Evolutionary conservation across 306 rosid genomes (phyloP).

Genomic region (Cucurbita ficifolia): DNA sequence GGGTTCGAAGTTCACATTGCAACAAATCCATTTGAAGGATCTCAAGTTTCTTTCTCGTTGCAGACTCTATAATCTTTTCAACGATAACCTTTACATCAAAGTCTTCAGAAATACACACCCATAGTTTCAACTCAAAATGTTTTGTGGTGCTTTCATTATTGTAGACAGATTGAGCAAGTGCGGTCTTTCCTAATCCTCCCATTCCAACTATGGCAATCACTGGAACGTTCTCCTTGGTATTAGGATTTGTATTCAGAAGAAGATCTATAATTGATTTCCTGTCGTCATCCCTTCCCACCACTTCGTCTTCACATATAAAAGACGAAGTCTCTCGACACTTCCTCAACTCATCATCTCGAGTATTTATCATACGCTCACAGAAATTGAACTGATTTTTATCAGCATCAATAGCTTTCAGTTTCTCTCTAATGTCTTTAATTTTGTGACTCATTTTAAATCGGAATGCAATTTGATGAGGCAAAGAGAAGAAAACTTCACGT

Average conservation of each 20-base stretch:
- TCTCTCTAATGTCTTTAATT: not conserved
- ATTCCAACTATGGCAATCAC: not conserved
- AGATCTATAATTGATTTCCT: not conserved
- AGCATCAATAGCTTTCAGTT: not conserved
- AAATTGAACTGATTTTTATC: not conserved
- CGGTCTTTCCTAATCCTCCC: not conserved
- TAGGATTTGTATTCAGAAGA: not conserved
- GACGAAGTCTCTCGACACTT: not conserved
- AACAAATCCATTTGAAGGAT: not conserved
- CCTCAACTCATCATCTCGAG: not conserved
- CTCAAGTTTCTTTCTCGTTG: not conserved
- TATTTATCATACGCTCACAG: not conserved
- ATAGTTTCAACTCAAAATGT: not conserved
- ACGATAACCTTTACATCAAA: not conserved
- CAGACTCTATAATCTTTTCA: not conserved
- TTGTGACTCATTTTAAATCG: not conserved
- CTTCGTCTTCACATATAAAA: not conserved
- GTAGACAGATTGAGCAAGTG: not conserved
- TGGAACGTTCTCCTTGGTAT: too few species aligned
- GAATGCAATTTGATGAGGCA: not conserved
- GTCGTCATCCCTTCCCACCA: slow-evolving; percentile 5
- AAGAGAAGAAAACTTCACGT: not conserved
- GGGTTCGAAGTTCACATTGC: not conserved
- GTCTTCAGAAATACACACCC: not conserved
- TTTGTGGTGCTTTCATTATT: not conserved